Base-by-base conservation (phyloP, 768 basidiomycete genomes). In the Pleurotus platypus region DNA sequence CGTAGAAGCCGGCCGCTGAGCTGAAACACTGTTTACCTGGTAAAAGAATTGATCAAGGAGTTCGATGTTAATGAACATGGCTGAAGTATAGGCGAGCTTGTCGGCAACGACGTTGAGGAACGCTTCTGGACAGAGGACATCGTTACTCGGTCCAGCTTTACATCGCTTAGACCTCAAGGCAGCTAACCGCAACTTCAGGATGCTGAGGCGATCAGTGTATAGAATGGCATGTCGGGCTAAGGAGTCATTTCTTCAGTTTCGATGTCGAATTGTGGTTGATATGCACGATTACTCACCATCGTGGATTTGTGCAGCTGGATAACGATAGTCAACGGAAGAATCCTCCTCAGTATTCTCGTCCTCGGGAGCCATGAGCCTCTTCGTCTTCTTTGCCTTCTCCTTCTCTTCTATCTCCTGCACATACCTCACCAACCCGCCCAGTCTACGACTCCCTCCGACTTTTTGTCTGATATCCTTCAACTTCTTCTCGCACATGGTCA, bases 41-140 rank as follows among this genome's bases (percentile, higher is more conserved):
- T 98, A 97, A 78, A 98, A 98, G 80, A 98, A 99, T 63, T 98
- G 95, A 65, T 97, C 95, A 1, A 98, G 82, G 8, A 99, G 78
- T 69, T 99, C 97, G 58, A 99, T 97, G 74, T 94, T 97, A 79
- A 99, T 97, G 71, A 98, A 98, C 89, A 98, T 93, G 2, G 95
- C 86, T 2, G 94, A 92, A 0, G 96, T 98, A 67, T 94, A 88
- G 1, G 95, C 94, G 42, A 99, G 79, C 71, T 99, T 98, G 69
- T 98, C 92, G 2, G 97, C 94, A 18, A 99, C 94, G 22, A 96
- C 93, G 64, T 93, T 89, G 61, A 99, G 80, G 83, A 98, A 98
- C 0, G 92, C 90, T 70, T 99, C 97, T 0, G 97, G 97, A 69
- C 97, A 99, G 66, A 98, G 81, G 9, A 86, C 82, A 55, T 94